Evolutionary conservation across 1,284 basidiomycete genomes (phyloP), one percentile per base, ranked within the genome.

Genomic region (Amylostereum areolatum): DNA sequence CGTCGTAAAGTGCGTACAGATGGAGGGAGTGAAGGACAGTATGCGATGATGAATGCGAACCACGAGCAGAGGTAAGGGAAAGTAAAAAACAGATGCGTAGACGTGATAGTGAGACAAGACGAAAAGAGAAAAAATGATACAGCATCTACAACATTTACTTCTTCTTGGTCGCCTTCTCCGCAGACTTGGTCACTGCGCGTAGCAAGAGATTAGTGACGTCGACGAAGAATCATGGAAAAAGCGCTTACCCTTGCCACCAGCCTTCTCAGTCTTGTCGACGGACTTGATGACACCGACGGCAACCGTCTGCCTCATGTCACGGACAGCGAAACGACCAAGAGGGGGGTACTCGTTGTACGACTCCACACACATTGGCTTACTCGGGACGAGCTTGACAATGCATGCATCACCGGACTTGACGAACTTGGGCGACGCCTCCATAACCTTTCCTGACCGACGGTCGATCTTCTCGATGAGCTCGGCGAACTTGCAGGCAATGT

Each of bases 401-500:
- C 92, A 93, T 56, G 89, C 87, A 75, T 92, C 90, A 71, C 91
- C 91, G 53, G 89, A 92, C 83, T 97, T 97, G 83, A 98, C 87
- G 77, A 92, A 96, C 78, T 99, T 99, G 73, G 96, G 96, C 54
- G 67, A 48, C 63, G 77, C 76, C 77, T 99, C 94, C 54, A 96
- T 80, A 49, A 82, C 79, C 80, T 97, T 97, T 73, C 95, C 95
- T 66, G 90, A 89, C 70, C 97, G 94, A 69, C 94, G 90, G 80
- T 99, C 96, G 72, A 99, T 98, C 88, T 99, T 98, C 83, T 97
- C 92, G 65, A 94, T 80, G 71, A 97, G 85, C 72, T 96, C 93
- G 61, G 92, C 81, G 77, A 99, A 99, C 80, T 97, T 97, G 91
- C 97, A 99, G 60, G 97, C 97, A 72, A 99, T 99, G 85, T 97